phyloP scores from a whole-genome alignment of 441 rosid genomes.

The Geranium incanum region DNA sequence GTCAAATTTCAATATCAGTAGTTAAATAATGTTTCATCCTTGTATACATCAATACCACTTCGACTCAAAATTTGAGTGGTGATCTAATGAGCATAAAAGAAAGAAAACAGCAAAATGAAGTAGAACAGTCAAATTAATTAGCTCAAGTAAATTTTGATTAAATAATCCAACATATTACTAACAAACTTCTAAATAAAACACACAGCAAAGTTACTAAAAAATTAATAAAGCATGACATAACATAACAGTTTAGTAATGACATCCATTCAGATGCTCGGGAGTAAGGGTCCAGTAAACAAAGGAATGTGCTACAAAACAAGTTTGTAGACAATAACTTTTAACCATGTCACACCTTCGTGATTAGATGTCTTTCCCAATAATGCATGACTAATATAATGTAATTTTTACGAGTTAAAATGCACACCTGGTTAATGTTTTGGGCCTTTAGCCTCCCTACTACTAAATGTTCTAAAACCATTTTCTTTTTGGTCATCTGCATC shows the following conservation, averaged over 20 bases:
- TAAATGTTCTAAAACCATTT: conserved; percentile 98
- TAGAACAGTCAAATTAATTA: background rate
- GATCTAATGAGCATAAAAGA: background rate
- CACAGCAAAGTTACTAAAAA: background rate
- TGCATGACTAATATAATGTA: background rate
- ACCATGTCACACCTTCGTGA: background rate
- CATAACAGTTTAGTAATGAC: background rate
- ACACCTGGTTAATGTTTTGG: conserved; percentile 95
- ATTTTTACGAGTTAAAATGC: background rate
- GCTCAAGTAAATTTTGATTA: background rate
- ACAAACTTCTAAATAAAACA: background rate
- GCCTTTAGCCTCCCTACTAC: conserved; percentile 97
- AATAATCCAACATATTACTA: background rate
- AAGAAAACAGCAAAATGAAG: background rate
- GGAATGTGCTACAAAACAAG: background rate
- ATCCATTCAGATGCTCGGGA: background rate
- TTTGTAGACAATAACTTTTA: background rate
- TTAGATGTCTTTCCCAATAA: background rate
- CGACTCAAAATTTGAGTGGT: background rate
- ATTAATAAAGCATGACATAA: background rate
- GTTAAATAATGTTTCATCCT: background rate
- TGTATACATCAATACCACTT: background rate
- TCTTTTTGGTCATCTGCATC: conserved; percentile 99
- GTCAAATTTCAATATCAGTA: background rate
- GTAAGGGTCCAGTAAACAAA: background rate